These are phyloP conservation scores for Solanum sejunctum DNA, from an alignment of 257 asterid species.

Conservation along the genomic window DNA sequence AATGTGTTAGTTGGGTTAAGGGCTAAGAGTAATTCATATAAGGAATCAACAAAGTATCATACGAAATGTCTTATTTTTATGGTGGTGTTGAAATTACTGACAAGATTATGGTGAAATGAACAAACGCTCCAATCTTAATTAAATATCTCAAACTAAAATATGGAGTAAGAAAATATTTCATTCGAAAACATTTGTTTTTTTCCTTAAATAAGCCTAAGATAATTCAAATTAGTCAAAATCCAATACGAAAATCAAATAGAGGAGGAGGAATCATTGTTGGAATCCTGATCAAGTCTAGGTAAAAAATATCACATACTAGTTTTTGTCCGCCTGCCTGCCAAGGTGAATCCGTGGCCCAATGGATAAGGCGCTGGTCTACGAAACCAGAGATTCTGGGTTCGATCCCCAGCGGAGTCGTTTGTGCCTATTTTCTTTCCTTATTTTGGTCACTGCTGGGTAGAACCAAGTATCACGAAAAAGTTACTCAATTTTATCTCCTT, in stretches of 20 bases:
- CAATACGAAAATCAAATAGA: no score
- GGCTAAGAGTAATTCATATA: background rate
- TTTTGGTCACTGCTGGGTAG: background rate
- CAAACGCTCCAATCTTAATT: rapidly evolving
- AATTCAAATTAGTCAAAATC: no score
- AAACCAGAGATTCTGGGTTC: conserved; percentile 99
- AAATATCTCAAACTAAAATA: background rate
- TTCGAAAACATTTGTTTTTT: no score
- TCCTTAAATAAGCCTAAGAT: no score
- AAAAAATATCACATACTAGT: rapidly evolving
- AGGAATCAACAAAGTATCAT: background rate
- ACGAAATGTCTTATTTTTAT: no score
- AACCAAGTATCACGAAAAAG: no score
- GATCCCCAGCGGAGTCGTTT: conserved; percentile 51
- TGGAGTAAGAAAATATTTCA: no score
- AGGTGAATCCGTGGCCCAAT: conserved; percentile 42
- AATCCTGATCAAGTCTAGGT: background rate
- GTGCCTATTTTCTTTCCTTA: background rate
- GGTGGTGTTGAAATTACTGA: background rate
- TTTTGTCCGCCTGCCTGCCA: rapidly evolving
- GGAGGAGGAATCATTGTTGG: background rate
- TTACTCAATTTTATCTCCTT: no score
- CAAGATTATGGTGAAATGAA: background rate
- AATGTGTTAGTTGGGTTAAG: background rate
- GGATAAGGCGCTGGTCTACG: conserved; percentile 99